A percentile compares a stretch with the other conserved stretches of the same genome.
Conservation (phyloP, 371 early-diverging fungal species). For the Capillidium rhysosporum region DNA sequence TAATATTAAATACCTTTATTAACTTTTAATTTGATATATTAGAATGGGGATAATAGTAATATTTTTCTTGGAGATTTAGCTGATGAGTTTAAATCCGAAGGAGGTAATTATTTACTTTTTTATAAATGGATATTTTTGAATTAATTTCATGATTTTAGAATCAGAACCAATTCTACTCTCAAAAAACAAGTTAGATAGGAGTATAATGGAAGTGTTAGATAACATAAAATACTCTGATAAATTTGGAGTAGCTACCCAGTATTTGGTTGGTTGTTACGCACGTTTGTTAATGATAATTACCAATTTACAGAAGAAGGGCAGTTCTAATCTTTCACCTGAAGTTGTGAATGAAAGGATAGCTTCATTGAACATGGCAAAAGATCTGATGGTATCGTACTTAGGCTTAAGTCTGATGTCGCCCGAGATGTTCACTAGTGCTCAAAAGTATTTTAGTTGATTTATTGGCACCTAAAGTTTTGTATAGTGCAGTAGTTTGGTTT, state of each 20-base stretch:
- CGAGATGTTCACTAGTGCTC: not conserved
- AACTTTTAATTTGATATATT: no score
- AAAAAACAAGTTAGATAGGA: not conserved
- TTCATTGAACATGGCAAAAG: not conserved
- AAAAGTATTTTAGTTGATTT: slow-evolving; percentile 14
- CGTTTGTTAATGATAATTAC: not conserved
- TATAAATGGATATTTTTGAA: not conserved
- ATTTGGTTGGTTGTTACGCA: not conserved
- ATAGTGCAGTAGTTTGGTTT: not conserved
- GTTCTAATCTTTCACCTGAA: not conserved
- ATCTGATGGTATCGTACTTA: not conserved
- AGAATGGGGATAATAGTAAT: not conserved
- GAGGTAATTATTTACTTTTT: not conserved
- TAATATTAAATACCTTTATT: not conserved
- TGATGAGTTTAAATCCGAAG: not conserved
- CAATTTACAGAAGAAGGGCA: not conserved
- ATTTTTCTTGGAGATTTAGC: not conserved
- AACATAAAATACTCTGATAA: not conserved
- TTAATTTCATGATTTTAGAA: not conserved
- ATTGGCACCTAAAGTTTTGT: slow-evolving; percentile 18
- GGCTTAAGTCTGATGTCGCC: not conserved
- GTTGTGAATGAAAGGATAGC: not conserved
- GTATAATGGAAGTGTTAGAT: not conserved
- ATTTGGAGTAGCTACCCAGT: not conserved
- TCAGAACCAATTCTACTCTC: not conserved